Percentiles rank a stretch among this genome's conserved stretches.
Conservation (phyloP, 2,329 filamentous ascomycete species). For the Karstenula rhodostoma region DNA sequence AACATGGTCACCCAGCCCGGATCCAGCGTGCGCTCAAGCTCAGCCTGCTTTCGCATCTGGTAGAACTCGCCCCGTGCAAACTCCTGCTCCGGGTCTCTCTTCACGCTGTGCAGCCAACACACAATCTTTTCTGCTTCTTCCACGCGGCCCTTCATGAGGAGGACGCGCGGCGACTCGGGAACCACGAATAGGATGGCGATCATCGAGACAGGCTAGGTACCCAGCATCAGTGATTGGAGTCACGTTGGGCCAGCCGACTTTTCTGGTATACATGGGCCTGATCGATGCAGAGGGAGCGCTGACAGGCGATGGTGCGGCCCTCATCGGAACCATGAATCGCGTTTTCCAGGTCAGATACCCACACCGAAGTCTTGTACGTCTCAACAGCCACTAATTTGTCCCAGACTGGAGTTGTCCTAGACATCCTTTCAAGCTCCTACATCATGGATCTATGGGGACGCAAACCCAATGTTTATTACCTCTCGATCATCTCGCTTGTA, state of each 20-base stretch:
- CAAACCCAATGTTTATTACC: neutral
- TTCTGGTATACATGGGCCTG: neutral
- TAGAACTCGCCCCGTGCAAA: constrained; percentile 35
- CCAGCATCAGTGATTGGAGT: neutral
- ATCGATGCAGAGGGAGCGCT: constrained; percentile 21
- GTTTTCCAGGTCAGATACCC: neutral
- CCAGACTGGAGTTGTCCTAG: neutral
- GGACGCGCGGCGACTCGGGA: constrained; percentile 61
- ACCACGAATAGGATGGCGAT: constrained; percentile 49
- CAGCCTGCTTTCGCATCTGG: constrained; percentile 34
- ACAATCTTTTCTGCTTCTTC: constrained; percentile 55
- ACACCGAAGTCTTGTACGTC: neutral
- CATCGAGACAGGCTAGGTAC: no score
- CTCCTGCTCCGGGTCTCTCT: constrained; percentile 28
- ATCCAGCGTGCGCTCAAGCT: constrained; percentile 32
- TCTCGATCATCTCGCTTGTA: neutral
- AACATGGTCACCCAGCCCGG: constrained; percentile 31
- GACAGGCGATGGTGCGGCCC: constrained; percentile 21
- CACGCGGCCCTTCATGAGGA: constrained; percentile 61
- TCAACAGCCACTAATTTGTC: neutral
- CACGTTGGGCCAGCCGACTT: neutral
- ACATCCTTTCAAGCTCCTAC: neutral
- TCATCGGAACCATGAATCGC: constrained; percentile 28
- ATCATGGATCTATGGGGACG: neutral
- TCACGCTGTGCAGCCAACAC: constrained; percentile 25